Base-by-base conservation (phyloP, 768 basidiomycete species). In the Mycena haematopus region DNA sequence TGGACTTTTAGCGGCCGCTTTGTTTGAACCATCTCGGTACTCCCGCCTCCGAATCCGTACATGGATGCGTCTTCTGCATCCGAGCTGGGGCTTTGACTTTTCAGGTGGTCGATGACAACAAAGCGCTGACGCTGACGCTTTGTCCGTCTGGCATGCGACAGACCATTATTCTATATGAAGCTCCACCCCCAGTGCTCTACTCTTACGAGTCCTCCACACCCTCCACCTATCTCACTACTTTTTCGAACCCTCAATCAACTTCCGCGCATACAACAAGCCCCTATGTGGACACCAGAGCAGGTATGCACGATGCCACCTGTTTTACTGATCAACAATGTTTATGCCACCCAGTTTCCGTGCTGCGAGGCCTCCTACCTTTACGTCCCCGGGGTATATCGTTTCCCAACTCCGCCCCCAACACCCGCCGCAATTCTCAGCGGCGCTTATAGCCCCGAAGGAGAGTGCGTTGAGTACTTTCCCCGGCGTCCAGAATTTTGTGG, bases 381-480 rank as follows among this genome's bases (percentile, higher is more conserved):
- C 52, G 17, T 22, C 40, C 56, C 62, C 4, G 56, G 62, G 5
- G n/a, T 55, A 21, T 52, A 53, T 38, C 57, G 38, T 36, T 17
- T 63, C 38, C 57, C 62, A 15, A 9, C 10, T 5, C 29, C 62
- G 9, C 51, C 57, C 14, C 57, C 57, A 19, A 63, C 62, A 17
- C 62, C 62, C 27, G 36, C 52, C 13, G 62, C 52, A 6, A 58
- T 63, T 31, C 52, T 63, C 0, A 58, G 25, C 27, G 57, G 57
- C 10, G 22, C 29, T 4, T 55, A 63, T 47, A 6, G 17, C 22
- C 27, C 49, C 24, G 45, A 25, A 3, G 22, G 15, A 8, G 56
- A 50, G 17, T 29, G 25, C 40, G 47, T 63, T 36, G 57, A 58
- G 52, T 49, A 27, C 38, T 50, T 63, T 22, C 62, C 62, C n/a